These are phyloP conservation scores for Talaromyces sp. DNA, from an alignment of 2,329 filamentous ascomycete genomes.

Conservation along the genomic window DNA sequence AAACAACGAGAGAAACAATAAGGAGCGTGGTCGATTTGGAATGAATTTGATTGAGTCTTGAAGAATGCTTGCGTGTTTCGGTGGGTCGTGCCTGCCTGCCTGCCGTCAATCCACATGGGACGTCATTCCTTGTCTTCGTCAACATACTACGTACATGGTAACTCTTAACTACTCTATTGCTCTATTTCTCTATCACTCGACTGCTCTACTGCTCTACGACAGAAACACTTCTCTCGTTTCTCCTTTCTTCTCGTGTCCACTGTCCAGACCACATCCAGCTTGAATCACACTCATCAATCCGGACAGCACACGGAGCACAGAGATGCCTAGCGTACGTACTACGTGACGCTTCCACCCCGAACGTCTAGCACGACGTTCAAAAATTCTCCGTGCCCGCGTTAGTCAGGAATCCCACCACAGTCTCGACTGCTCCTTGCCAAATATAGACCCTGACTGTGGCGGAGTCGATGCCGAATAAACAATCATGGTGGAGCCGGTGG, in stretches of 20 bases:
- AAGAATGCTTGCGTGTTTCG: conserved; percentile 7
- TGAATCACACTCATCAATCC: neutral
- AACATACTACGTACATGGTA: too few relatives aligned
- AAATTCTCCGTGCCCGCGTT: neutral
- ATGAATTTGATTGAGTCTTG: too few relatives aligned
- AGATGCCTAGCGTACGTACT: neutral
- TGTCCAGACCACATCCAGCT: neutral
- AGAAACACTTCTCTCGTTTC: neutral
- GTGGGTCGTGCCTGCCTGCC: conserved; percentile 10
- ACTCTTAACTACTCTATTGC: neutral
- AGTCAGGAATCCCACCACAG: neutral
- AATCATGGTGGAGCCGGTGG: neutral
- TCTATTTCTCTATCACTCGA: too few relatives aligned
- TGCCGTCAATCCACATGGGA: neutral
- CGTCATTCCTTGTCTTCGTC: neutral
- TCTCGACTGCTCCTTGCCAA: conserved; percentile 8
- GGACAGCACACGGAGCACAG: neutral
- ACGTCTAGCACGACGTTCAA: neutral
- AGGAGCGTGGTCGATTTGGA: neutral
- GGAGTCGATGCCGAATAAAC: neutral
- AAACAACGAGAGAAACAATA: neutral
- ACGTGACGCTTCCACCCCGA: neutral
- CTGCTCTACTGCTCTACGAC: neutral
- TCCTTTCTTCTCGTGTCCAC: neutral
- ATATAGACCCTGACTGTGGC: conserved; percentile 3